Evolutionary conservation across 208 protist genomes (phyloP).

Genomic region (Blastocrithidia nonstop): DNA sequence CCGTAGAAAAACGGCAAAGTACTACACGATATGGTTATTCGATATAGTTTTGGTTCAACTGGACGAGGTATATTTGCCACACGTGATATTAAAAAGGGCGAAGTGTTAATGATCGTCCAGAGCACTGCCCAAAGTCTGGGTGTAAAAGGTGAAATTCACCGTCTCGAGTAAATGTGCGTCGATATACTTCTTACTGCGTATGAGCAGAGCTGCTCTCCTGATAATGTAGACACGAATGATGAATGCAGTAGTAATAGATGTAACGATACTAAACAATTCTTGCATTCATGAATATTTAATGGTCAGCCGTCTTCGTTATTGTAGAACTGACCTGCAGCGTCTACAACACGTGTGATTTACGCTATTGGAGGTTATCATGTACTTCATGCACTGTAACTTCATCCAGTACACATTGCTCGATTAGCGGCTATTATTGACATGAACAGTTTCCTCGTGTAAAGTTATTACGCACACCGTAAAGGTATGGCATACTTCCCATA

Average conservation of each 20-base stretch:
- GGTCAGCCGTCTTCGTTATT: slow-evolving; percentile 70
- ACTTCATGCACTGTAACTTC: slow-evolving; percentile 58
- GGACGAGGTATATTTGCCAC: slow-evolving; percentile 76
- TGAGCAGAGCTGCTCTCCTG: slow-evolving; percentile 11
- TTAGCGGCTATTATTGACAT: slow-evolving; percentile 71
- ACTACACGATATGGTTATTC: slow-evolving; percentile 42
- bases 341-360: slow-evolving; percentile 45
- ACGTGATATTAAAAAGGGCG: slow-evolving; percentile 38
- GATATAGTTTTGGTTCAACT: slow-evolving; percentile 60
- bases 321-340: slow-evolving; percentile 50
- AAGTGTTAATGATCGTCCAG: slow-evolving; percentile 73
- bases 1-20: slow-evolving; percentile 57
- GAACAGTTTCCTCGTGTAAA: slow-evolving; percentile 80
- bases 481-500: slow-evolving; percentile 84
- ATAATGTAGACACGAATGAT: slow-evolving; percentile 1
- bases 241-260: slow-evolving; percentile 4
- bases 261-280: slow-evolving; percentile 14
- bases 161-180: slow-evolving; percentile 64
- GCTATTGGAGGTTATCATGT: slow-evolving; percentile 44
- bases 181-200: slow-evolving; percentile 12
- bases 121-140: slow-evolving; percentile 64
- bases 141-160: slow-evolving; percentile 52
- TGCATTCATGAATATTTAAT: slow-evolving; percentile 72
- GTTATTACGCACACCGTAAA: slow-evolving; percentile 61
- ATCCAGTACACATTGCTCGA: slow-evolving; percentile 66